phyloP scores from a whole-genome alignment of 2,329 filamentous ascomycete genomes.

The Colletotrichum tropicale region DNA sequence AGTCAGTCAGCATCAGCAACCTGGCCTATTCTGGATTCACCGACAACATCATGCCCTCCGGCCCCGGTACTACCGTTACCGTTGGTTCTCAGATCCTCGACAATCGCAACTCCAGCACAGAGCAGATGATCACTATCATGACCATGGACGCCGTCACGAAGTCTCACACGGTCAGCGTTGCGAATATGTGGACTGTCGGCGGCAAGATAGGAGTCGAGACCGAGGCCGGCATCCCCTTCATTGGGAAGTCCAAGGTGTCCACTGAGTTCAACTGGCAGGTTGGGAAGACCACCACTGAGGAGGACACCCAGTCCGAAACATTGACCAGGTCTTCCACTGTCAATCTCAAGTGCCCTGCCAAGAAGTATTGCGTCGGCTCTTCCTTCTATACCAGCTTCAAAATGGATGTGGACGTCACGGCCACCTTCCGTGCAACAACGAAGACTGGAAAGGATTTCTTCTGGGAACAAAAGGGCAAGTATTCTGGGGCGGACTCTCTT shows the following conservation, averaged over 20 bases:
- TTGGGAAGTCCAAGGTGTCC: not conserved
- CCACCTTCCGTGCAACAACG: slow-evolving; percentile 15
- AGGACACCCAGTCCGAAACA: slow-evolving; percentile 1
- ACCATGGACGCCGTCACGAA: slow-evolving; percentile 17
- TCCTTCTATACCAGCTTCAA: slow-evolving; percentile 22
- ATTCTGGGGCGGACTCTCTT: slow-evolving; percentile 15
- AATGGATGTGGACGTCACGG: slow-evolving; percentile 20
- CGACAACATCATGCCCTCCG: slow-evolving; percentile 14
- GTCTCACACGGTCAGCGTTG: slow-evolving; percentile 4
- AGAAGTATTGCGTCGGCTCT: slow-evolving; percentile 19
- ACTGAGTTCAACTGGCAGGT: slow-evolving; percentile 14
- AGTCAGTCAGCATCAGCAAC: slow-evolving; percentile 18
- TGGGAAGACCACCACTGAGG: not conserved
- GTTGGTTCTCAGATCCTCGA: slow-evolving; percentile 22
- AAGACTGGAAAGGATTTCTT: slow-evolving; percentile 11
- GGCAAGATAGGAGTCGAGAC: slow-evolving; percentile 1
- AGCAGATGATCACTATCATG: slow-evolving; percentile 17
- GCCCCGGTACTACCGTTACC: slow-evolving; percentile 12
- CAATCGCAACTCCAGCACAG: slow-evolving; percentile 19
- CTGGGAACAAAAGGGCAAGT: slow-evolving; percentile 16
- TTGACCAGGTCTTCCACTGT: slow-evolving; percentile 18
- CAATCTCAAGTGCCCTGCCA: slow-evolving; percentile 16
- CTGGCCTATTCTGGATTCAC: slow-evolving; percentile 21
- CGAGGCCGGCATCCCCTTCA: slow-evolving; percentile 7
- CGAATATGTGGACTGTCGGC: slow-evolving; percentile 7